A percentile compares a stretch with the other conserved stretches of the same genome.
These are phyloP conservation scores for Cinnamomum micranthum DNA, from an alignment of 164 flowering plant genomes.

Conservation along the genomic window DNA sequence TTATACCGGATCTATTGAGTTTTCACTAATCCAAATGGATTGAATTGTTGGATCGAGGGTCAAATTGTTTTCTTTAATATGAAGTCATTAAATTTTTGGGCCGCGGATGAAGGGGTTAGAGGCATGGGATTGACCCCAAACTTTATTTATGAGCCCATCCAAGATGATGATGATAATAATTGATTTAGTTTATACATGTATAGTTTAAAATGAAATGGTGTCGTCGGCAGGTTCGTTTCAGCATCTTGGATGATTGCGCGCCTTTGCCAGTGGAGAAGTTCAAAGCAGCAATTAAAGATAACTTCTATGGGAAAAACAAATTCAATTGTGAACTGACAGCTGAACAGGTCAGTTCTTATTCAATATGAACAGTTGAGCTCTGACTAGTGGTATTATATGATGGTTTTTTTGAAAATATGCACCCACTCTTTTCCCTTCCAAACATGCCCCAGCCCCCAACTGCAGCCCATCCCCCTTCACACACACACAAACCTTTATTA, in stretches of 20 bases:
- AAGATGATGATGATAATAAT: no score
- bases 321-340: slow-evolving; percentile 38
- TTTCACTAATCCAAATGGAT: no score
- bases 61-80: no score
- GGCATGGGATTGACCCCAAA: no score
- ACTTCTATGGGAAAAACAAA: slow-evolving; percentile 41
- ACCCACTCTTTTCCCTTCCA: neutral
- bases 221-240: slow-evolving; percentile 45
- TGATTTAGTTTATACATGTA: neutral
- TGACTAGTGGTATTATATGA: neutral
- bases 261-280: slow-evolving; percentile 57
- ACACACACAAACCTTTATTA: no score
- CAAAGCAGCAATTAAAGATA: slow-evolving; percentile 41
- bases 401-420: no score
- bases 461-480: neutral
- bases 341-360: slow-evolving; percentile 37
- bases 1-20: no score
- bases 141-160: no score
- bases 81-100: no score
- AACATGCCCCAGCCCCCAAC: neutral
- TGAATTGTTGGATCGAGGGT: no score
- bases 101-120: no score
- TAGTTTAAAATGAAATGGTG: neutral
- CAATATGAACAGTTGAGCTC: neutral
- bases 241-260: slow-evolving; percentile 39